phyloP scores from a whole-genome alignment of 257 asterid genomes.

The Capsicum baccatum region DNA sequence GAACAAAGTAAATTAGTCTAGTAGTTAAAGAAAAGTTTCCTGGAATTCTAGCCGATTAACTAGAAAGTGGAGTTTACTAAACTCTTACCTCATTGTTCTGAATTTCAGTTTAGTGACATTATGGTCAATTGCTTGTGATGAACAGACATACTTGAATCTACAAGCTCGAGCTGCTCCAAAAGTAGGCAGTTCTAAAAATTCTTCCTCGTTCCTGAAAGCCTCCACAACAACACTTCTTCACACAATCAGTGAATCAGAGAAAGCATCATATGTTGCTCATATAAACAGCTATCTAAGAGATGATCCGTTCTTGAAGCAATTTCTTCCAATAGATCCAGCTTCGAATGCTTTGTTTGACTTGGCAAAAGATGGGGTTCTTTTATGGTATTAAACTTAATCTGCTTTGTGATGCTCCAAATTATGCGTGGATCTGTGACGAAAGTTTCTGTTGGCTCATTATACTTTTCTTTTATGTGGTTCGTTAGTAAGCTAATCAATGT shows the following conservation, averaged over 20 bases:
- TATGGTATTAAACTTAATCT: slow-evolving; percentile 62
- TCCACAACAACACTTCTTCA: slow-evolving; percentile 91
- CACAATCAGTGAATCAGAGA: slow-evolving; percentile 81
- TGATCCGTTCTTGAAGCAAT: slow-evolving; percentile 88
- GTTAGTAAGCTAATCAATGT: slow-evolving; percentile 94
- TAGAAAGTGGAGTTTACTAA: background rate
- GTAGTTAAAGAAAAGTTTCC: background rate
- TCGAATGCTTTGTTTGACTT: slow-evolving; percentile 80
- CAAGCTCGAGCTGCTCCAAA: slow-evolving; percentile 70
- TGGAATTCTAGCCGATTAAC: background rate
- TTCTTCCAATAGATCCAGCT: slow-evolving; percentile 84
- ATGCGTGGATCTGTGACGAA: slow-evolving; percentile 23
- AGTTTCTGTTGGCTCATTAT: slow-evolving; percentile 28
- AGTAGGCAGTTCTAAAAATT: slow-evolving; percentile 59
- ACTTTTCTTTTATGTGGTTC: slow-evolving; percentile 29
- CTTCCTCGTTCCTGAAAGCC: slow-evolving; percentile 85
- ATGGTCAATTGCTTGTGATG: slow-evolving; percentile 37
- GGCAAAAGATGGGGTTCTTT: slow-evolving; percentile 88
- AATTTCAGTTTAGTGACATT: slow-evolving; percentile 33
- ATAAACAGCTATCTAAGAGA: slow-evolving; percentile 95
- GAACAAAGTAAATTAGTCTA: slow-evolving; percentile 5
- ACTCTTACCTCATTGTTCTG: slow-evolving; percentile 28
- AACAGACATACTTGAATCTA: slow-evolving; percentile 76
- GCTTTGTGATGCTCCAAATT: slow-evolving; percentile 35
- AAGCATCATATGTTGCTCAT: slow-evolving; percentile 90